These are phyloP conservation scores for Xylaria castorea DNA, from an alignment of 495 filamentous ascomycete genomes.

Conservation along the genomic window DNA sequence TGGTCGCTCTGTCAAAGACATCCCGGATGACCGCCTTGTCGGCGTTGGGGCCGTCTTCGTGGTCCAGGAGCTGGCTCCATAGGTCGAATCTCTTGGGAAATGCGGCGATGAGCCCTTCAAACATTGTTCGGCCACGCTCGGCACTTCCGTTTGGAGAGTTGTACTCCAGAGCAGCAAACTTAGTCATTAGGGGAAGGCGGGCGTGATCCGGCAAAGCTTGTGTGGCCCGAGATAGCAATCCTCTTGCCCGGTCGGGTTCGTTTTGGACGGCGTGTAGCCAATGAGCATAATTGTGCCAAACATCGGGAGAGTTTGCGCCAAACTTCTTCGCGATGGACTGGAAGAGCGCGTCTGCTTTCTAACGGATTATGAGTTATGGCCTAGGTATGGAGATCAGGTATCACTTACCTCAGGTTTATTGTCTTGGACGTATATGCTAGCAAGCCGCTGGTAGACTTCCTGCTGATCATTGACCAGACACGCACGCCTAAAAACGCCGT, in stretches of 20 bases:
- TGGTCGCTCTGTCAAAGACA: slow-evolving; percentile 80
- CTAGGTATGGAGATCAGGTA: background rate
- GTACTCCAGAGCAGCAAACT: slow-evolving; percentile 93
- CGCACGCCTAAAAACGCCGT: slow-evolving; percentile 88
- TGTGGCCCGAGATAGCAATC: slow-evolving; percentile 81
- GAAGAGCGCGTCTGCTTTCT: slow-evolving; percentile 93
- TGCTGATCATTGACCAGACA: slow-evolving; percentile 93
- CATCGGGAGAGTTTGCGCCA: slow-evolving; percentile 72
- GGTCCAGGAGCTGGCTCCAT: slow-evolving; percentile 89
- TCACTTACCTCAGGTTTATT: slow-evolving; percentile 72
- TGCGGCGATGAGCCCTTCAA: slow-evolving; percentile 82
- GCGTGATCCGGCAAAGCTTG: slow-evolving; percentile 75
- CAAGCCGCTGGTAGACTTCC: slow-evolving; percentile 86
- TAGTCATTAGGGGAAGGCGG: slow-evolving; percentile 78
- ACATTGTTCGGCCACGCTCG: slow-evolving; percentile 92
- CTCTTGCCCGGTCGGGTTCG: slow-evolving; percentile 75
- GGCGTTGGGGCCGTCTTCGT: slow-evolving; percentile 63
- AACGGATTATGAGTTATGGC: slow-evolving; percentile 37
- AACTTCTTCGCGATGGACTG: slow-evolving; percentile 85
- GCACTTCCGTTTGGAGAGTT: slow-evolving; percentile 79
- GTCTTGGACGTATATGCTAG: slow-evolving; percentile 93
- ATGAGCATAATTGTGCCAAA: slow-evolving; percentile 94
- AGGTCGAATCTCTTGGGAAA: slow-evolving; percentile 89
- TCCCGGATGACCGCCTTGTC: slow-evolving; percentile 68
- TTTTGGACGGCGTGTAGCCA: slow-evolving; percentile 79